phyloP scores from a whole-genome alignment of 1,284 basidiomycete species.

The Malassezia dermatis region DNA sequence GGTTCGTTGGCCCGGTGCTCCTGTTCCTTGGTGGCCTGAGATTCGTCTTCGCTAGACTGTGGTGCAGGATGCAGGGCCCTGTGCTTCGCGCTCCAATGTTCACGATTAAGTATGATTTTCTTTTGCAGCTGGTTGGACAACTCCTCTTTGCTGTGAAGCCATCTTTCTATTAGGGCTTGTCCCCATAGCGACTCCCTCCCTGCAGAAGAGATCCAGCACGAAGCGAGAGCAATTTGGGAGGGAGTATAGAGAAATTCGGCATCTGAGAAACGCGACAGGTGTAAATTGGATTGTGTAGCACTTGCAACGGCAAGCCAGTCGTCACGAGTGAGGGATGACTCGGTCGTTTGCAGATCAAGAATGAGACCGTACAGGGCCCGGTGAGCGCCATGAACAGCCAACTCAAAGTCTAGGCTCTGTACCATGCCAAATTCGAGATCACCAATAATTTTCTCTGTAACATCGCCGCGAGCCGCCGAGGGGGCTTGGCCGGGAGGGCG shows the following conservation, averaged over 20 bases:
- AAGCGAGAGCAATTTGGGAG: conserved; percentile 80
- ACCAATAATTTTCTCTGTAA: conserved; percentile 65
- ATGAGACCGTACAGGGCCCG: conserved; percentile 78
- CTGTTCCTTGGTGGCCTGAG: not conserved
- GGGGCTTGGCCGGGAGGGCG: conserved; percentile 53
- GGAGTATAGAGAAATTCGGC: conserved; percentile 84
- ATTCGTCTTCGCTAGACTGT: not conserved
- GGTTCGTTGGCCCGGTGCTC: not conserved
- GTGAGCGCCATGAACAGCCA: conserved; percentile 81
- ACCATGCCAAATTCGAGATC: conserved; percentile 90
- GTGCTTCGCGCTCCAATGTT: not conserved
- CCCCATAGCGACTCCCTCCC: conserved; percentile 2
- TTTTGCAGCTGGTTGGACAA: not conserved
- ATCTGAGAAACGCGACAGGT: conserved; percentile 69
- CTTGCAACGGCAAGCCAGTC: conserved; percentile 22
- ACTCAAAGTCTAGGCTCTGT: conserved; percentile 84
- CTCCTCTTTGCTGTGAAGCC: conserved; percentile 49
- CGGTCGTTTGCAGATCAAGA: conserved; percentile 72
- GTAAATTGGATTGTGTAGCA: conserved; percentile 17
- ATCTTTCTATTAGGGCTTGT: conserved; percentile 57
- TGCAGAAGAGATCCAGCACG: conserved; percentile 45
- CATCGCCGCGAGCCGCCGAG: conserved; percentile 56
- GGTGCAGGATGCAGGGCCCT: not conserved
- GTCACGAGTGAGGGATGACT: conserved; percentile 13
- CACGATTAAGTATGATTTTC: not conserved